phyloP scores from a whole-genome alignment of 2,329 filamentous ascomycete genomes.

The Phialemonium atrogriseum region DNA sequence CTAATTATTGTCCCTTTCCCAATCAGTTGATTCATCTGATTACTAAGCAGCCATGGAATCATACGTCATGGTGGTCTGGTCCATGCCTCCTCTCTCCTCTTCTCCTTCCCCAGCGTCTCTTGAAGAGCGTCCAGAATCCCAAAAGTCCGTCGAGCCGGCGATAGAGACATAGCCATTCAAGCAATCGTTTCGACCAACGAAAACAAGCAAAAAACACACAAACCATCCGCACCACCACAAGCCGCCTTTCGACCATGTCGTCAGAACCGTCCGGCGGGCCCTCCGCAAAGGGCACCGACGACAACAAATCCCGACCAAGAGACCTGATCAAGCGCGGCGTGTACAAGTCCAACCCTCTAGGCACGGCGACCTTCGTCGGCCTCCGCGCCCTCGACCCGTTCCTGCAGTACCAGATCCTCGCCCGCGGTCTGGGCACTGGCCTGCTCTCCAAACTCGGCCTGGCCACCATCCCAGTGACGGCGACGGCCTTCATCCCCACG shows the following conservation, averaged over 20 bases:
- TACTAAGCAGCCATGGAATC: too few species aligned
- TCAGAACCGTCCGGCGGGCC: background rate
- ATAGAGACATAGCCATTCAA: too few species aligned
- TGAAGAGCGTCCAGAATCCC: too few species aligned
- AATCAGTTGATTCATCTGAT: too few species aligned
- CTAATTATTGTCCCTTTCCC: too few species aligned
- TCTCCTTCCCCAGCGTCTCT: too few species aligned
- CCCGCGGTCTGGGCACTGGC: slow-evolving; percentile 29
- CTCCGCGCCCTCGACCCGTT: slow-evolving; percentile 26
- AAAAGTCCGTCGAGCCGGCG: too few species aligned
- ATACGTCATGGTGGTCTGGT: too few species aligned
- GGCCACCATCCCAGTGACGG: slow-evolving; percentile 26
- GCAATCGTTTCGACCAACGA: too few species aligned
- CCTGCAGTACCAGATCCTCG: slow-evolving; percentile 23
- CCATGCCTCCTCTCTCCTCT: too few species aligned
- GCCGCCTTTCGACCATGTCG: background rate
- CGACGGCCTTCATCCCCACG: slow-evolving; percentile 4
- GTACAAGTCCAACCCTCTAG: slow-evolving; percentile 23
- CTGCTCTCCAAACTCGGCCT: slow-evolving; percentile 38
- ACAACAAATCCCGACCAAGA: background rate
- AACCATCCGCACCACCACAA: too few species aligned
- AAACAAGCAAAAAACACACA: too few species aligned
- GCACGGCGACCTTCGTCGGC: slow-evolving; percentile 28
- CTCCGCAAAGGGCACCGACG: background rate
- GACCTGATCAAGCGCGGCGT: slow-evolving; percentile 30